Percentiles rank a stretch among this genome's conserved stretches.
phyloP scores from a whole-genome alignment of 306 rosid genomes.

The Cicer judaicum region DNA sequence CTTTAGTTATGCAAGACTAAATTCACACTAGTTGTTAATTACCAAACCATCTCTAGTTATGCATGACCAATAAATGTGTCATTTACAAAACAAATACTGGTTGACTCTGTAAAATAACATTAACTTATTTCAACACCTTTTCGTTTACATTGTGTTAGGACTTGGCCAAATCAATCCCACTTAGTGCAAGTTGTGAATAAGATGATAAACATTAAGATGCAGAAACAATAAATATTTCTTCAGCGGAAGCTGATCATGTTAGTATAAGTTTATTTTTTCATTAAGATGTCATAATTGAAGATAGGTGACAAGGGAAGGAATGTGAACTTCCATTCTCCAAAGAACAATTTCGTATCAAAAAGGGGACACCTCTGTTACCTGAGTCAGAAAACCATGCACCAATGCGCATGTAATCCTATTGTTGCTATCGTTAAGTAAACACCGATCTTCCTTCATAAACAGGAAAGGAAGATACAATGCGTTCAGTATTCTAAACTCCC shows the following conservation, averaged over 20 bases:
- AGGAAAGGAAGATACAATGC: conserved; percentile 71
- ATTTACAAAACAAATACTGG: background rate
- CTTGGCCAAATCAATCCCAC: background rate
- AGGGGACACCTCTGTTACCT: conserved; percentile 35
- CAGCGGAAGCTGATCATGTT: background rate
- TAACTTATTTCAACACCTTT: conserved; percentile 7
- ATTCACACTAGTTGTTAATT: too few relatives aligned
- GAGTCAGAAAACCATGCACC: conserved; percentile 50
- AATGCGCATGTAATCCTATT: conserved; percentile 55
- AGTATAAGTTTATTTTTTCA: conserved; percentile 25
- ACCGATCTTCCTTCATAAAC: conserved; percentile 59
- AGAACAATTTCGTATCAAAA: conserved; percentile 21
- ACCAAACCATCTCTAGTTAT: background rate
- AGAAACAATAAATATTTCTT: background rate
- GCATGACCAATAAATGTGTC: background rate
- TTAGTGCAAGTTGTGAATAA: background rate
- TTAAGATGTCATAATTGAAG: conserved; percentile 27
- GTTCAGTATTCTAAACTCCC: conserved; percentile 56
- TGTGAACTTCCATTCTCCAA: conserved; percentile 33
- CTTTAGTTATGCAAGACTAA: too few relatives aligned
- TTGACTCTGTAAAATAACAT: background rate
- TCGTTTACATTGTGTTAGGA: background rate
- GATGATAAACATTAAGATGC: background rate
- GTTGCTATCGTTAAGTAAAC: conserved; percentile 52
- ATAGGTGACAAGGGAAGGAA: conserved; percentile 18